Evolutionary conservation across 164 flowering plant genomes (phyloP).

Genomic region (Echeveria elegans): DNA sequence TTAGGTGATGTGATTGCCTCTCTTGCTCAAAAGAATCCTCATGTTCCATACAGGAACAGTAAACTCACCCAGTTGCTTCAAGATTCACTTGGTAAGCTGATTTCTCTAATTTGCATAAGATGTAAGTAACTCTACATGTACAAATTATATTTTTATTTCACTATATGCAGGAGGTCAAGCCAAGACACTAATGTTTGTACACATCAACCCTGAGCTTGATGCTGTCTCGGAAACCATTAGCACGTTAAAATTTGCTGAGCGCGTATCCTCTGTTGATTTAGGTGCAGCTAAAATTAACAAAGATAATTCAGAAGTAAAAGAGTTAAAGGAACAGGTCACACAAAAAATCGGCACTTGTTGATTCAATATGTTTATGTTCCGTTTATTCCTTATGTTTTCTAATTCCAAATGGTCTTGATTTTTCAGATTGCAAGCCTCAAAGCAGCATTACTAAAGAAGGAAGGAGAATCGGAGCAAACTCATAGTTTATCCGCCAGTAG

Average conservation of each 20-base stretch:
- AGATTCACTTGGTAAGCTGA: slow-evolving; percentile 70
- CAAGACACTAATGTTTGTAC: slow-evolving; percentile 95
- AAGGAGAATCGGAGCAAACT: slow-evolving; percentile 21
- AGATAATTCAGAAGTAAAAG: slow-evolving; percentile 53
- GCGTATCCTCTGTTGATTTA: slow-evolving; percentile 72
- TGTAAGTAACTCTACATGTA: neutral
- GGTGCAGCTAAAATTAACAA: slow-evolving; percentile 68
- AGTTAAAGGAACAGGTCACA: slow-evolving; percentile 77
- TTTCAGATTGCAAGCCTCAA: slow-evolving; percentile 58
- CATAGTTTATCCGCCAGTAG: slow-evolving; percentile 26
- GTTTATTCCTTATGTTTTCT: neutral
- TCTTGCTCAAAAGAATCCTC: slow-evolving; percentile 78
- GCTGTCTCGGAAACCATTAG: slow-evolving; percentile 69
- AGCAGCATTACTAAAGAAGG: slow-evolving; percentile 51
- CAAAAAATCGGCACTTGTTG: neutral
- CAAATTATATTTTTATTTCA: neutral
- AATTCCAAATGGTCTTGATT: neutral
- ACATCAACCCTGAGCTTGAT: slow-evolving; percentile 76
- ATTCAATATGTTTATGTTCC: neutral
- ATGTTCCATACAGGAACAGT: slow-evolving; percentile 83
- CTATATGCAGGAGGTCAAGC: slow-evolving; percentile 73
- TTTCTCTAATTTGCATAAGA: neutral
- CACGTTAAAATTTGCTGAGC: slow-evolving; percentile 76
- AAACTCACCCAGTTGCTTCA: slow-evolving; percentile 77
- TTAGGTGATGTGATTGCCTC: slow-evolving; percentile 90